Conservation (phyloP, 495 filamentous ascomycete genomes). For the Aspergillus affinis region DNA sequence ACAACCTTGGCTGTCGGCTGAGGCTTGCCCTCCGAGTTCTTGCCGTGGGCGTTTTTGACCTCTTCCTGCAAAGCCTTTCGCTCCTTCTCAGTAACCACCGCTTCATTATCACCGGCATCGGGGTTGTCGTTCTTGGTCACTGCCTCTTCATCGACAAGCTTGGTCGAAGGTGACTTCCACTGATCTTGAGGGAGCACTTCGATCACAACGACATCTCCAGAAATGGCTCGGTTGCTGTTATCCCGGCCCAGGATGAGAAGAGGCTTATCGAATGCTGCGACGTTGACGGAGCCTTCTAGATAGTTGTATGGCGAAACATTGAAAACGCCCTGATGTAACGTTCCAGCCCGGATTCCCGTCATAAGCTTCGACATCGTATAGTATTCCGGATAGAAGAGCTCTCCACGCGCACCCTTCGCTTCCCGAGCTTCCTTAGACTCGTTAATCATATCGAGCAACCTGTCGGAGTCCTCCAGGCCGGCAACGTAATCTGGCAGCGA, state of each 20-base stretch:
- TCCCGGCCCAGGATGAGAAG: conserved; percentile 89
- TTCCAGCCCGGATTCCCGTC: conserved; percentile 82
- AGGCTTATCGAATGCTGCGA: conserved; percentile 83
- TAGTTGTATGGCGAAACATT: conserved; percentile 98
- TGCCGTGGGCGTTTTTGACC: conserved; percentile 81
- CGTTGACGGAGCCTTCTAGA: conserved; percentile 85
- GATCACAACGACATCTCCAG: conserved; percentile 88
- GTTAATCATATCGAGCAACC: conserved; percentile 92
- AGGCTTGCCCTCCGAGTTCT: conserved; percentile 70
- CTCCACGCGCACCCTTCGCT: conserved; percentile 60
- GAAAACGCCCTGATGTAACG: conserved; percentile 89
- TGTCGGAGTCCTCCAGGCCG: conserved; percentile 77
- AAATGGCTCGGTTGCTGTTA: conserved; percentile 91
- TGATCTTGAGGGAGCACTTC: conserved; percentile 90
- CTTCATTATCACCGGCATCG: conserved; percentile 72
- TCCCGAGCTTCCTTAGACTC: conserved; percentile 66
- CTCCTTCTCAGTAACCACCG: conserved; percentile 81
- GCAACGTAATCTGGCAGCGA: conserved; percentile 76
- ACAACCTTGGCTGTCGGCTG: conserved; percentile 94
- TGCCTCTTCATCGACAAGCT: conserved; percentile 92
- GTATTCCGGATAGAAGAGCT: conserved; percentile 81
- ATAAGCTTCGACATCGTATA: conserved; percentile 89
- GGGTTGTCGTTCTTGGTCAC: conserved; percentile 92
- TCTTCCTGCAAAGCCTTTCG: conserved; percentile 83
- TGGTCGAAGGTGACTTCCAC: conserved; percentile 93